phyloP scores from a whole-genome alignment of 495 filamentous ascomycete genomes.

The Aspergillus saccharolyticus region DNA sequence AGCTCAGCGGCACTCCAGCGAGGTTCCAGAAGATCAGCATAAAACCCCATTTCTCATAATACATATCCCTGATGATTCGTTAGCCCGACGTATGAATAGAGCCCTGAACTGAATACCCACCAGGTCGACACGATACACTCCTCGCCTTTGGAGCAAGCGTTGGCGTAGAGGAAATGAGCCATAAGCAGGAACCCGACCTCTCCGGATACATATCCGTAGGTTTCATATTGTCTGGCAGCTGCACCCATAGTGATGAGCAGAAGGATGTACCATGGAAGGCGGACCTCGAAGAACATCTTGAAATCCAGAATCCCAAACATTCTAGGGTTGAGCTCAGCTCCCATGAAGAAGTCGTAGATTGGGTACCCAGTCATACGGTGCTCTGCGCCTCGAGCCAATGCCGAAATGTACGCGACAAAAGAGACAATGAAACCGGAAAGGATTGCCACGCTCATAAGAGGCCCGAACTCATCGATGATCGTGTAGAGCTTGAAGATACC shows the following conservation, averaged over 20 bases:
- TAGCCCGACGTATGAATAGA: not conserved
- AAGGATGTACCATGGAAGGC: slow-evolving; percentile 93
- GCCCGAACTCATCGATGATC: slow-evolving; percentile 92
- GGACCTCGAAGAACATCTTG: slow-evolving; percentile 99
- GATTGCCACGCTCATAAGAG: slow-evolving; percentile 85
- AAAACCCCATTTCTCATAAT: slow-evolving; percentile 99
- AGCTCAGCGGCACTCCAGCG: slow-evolving; percentile 88
- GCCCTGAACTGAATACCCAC: slow-evolving; percentile 33
- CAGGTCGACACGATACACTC: slow-evolving; percentile 91
- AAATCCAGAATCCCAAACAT: slow-evolving; percentile 92
- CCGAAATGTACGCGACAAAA: slow-evolving; percentile 79
- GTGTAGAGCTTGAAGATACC: slow-evolving; percentile 88
- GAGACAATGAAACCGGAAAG: slow-evolving; percentile 76
- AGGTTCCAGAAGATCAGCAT: slow-evolving; percentile 99
- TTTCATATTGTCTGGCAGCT: slow-evolving; percentile 81
- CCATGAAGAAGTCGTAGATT: slow-evolving; percentile 99
- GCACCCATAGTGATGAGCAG: slow-evolving; percentile 72
- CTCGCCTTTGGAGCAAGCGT: slow-evolving; percentile 94
- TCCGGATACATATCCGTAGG: slow-evolving; percentile 84
- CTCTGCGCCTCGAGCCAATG: slow-evolving; percentile 69
- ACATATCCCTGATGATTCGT: slow-evolving; percentile 72
- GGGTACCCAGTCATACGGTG: slow-evolving; percentile 90
- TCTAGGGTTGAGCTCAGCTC: slow-evolving; percentile 91
- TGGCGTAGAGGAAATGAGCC: slow-evolving; percentile 94
- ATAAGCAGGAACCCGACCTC: slow-evolving; percentile 85